Percentiles rank a stretch among this genome's conserved stretches.
These are phyloP conservation scores for Cryomyces minteri DNA, from an alignment of 495 filamentous ascomycete species.

Conservation along the genomic window DNA sequence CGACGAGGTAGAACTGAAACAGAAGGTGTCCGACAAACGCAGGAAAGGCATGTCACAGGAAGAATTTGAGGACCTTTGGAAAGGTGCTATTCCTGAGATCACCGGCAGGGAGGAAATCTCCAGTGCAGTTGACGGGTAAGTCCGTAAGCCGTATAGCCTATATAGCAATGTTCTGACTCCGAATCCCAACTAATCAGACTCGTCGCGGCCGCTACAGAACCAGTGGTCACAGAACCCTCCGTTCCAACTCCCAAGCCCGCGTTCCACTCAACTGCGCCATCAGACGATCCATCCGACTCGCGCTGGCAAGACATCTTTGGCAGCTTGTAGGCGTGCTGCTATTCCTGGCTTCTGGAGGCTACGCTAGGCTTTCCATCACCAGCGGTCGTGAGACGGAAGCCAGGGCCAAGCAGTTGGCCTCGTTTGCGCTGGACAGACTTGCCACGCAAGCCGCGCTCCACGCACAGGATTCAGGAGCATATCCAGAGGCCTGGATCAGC, in stretches of 20 bases:
- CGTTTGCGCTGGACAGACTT: constrained; percentile 63
- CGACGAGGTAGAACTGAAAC: constrained; percentile 57
- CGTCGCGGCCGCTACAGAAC: constrained; percentile 44
- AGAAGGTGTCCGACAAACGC: constrained; percentile 49
- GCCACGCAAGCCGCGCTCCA: constrained; percentile 63
- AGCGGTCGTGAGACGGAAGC: constrained; percentile 42
- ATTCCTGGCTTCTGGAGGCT: constrained; percentile 28
- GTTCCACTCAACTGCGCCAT: constrained; percentile 75
- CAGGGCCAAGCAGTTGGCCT: constrained; percentile 61
- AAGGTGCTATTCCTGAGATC: constrained; percentile 71
- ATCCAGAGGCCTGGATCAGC: constrained; percentile 56
- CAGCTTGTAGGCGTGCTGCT: constrained; percentile 57
- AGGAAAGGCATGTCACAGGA: constrained; percentile 61
- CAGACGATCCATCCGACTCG: constrained; percentile 75
- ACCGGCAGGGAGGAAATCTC: constrained; percentile 64
- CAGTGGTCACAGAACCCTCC: constrained; percentile 34
- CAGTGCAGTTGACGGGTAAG: constrained; percentile 59
- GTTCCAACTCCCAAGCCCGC: constrained; percentile 65
- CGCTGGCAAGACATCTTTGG: constrained; percentile 90
- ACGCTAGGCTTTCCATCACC: constrained; percentile 35
- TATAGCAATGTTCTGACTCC: not conserved
- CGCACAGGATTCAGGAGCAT: constrained; percentile 35
- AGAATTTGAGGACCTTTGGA: constrained; percentile 90
- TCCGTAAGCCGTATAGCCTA: constrained; percentile 9
- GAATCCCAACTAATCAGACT: constrained; percentile 14